A percentile compares a stretch with the other conserved stretches of the same genome.
phyloP scores from a whole-genome alignment of 1,284 basidiomycete genomes.

The Moesziomyces parantarcticus region DNA sequence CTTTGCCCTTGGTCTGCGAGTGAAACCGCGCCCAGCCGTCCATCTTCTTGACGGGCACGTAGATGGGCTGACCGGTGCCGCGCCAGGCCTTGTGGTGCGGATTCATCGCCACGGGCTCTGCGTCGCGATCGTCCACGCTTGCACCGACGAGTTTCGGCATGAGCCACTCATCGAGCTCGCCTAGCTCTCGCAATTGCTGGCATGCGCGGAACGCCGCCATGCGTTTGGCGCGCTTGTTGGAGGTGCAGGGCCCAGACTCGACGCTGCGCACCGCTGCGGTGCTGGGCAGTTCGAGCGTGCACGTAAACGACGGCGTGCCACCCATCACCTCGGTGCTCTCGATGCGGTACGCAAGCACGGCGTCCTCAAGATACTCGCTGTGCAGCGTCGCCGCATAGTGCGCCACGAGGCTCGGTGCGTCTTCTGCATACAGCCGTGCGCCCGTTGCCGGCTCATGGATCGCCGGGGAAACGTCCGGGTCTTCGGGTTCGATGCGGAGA shows the following conservation, averaged over 20 bases:
- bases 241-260: conserved; percentile 13
- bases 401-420: conserved; percentile 36
- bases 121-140: neutral
- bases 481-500: conserved; percentile 21
- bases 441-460: conserved; percentile 34
- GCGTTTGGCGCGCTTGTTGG: conserved; percentile 46
- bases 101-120: neutral
- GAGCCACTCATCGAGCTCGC: conserved; percentile 48
- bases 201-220: conserved; percentile 49
- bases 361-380: conserved; percentile 26
- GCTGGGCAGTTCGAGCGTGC: conserved; percentile 31
- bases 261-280: conserved; percentile 30
- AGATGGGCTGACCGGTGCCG: conserved; percentile 19
- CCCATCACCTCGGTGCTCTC: conserved; percentile 6
- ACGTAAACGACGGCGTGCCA: conserved; percentile 5
- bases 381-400: conserved; percentile 43
- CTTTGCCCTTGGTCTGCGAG: too few species aligned
- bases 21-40: conserved; percentile 28
- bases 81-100: conserved; percentile 30
- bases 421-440: conserved; percentile 40
- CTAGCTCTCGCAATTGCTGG: conserved; percentile 29
- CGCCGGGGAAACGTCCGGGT: conserved; percentile 3
- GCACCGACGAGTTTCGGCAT: conserved; percentile 27
- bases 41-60: conserved; percentile 26
- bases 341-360: conserved; percentile 27